Evolutionary conservation across 202 grass and related monocot genomes (phyloP).

Genomic region (Eragrostis tef): DNA sequence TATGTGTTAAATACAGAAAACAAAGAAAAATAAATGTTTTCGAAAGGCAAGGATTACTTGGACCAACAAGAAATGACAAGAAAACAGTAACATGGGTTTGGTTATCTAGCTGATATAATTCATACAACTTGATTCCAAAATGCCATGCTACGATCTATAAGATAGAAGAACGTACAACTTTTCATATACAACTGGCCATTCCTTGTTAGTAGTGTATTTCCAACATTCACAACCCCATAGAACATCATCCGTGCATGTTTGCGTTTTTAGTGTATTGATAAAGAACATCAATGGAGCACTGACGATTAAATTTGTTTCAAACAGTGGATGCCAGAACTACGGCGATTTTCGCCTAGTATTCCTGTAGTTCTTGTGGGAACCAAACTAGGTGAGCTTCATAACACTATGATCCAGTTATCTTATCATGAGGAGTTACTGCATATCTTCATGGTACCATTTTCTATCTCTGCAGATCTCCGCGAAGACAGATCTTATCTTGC

Average conservation of each 20-base stretch:
- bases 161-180: not conserved
- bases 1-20: not conserved
- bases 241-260: not conserved
- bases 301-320: not conserved
- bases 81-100: not conserved
- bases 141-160: not conserved
- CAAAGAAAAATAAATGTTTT: not conserved
- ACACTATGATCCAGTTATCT: not conserved
- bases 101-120: not conserved
- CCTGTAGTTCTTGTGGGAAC: conserved; percentile 82
- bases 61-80: not conserved
- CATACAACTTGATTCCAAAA: not conserved
- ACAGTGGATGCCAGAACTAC: conserved; percentile 91
- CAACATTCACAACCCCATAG: not conserved
- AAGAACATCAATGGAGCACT: not conserved
- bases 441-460: conserved; percentile 12
- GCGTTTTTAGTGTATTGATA: not conserved
- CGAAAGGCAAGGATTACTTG: not conserved
- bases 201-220: not conserved
- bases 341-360: conserved; percentile 66
- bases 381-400: conserved; percentile 64
- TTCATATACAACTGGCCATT: not conserved
- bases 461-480: conserved; percentile 58
- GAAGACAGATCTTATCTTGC: conserved; percentile 81
- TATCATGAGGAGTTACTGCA: not conserved